These are phyloP conservation scores for Moesziomyces sp. DNA, from an alignment of 1,284 basidiomycete genomes.

Conservation along the genomic window DNA sequence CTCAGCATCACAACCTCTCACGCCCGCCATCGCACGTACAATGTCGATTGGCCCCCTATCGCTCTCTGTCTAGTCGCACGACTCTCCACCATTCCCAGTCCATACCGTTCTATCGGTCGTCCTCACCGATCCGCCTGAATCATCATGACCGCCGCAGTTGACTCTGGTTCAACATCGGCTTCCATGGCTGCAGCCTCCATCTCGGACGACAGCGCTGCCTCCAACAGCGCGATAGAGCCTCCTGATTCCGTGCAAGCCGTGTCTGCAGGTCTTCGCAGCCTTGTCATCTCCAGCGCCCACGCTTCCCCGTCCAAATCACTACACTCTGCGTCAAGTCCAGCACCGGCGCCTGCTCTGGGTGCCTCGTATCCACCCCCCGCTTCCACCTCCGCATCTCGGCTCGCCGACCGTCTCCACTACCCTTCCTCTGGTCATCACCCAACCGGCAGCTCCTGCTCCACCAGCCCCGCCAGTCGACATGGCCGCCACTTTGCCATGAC, in stretches of 20 bases:
- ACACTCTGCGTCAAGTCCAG: slow-evolving; percentile 6
- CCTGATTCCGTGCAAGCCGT: slow-evolving; percentile 41
- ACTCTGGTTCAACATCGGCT: slow-evolving; percentile 22
- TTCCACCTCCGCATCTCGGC: slow-evolving; percentile 8
- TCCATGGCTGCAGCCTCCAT: slow-evolving; percentile 10
- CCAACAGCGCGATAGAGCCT: slow-evolving; percentile 33
- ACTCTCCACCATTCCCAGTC: not conserved
- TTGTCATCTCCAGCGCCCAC: slow-evolving; percentile 19
- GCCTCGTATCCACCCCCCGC: slow-evolving; percentile 25
- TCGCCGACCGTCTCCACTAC: slow-evolving; percentile 13
- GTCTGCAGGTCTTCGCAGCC: slow-evolving; percentile 30
- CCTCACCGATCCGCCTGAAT: not conserved
- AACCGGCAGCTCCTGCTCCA: slow-evolving; percentile 16
- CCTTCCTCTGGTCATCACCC: slow-evolving; percentile 1
- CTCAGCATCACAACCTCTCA: slow-evolving; percentile 10
- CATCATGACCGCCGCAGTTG: slow-evolving; percentile 24
- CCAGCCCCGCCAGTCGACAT: slow-evolving; percentile 28
- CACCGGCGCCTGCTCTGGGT: slow-evolving; percentile 13
- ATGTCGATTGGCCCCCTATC: slow-evolving; percentile 21
- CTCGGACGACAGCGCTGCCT: slow-evolving; percentile 20
- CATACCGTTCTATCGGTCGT: not conserved
- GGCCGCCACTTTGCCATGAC: slow-evolving; percentile 39
- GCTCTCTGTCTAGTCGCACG: slow-evolving; percentile 15
- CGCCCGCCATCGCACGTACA: slow-evolving; percentile 14
- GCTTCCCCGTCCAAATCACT: not conserved